Evolutionary conservation across 1,284 basidiomycete species (phyloP), one percentile per base, ranked within the genome.

Genomic region (Entoloma clypeatum): DNA sequence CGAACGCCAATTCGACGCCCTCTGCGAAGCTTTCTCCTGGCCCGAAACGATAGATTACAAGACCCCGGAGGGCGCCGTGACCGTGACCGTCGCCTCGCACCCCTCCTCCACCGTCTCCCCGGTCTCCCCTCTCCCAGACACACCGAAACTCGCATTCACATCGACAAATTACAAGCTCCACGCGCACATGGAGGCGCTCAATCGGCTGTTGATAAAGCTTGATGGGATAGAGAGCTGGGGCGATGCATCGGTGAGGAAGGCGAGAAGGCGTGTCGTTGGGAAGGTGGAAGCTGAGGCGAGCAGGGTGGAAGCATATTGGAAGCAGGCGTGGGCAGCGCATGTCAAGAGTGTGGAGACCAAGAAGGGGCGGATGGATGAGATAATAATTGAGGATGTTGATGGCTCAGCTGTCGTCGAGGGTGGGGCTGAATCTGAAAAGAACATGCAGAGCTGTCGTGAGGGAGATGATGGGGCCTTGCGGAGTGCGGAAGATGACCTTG

Each of bases 211-310:
- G 22, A 71, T 78, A 31, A 67, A 69, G 43, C 70, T 87, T 4
- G 86, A 90, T 51, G 76, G 70, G 0, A 72, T 88, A 4, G 75
- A 83, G 49, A 82, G 77, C 49, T 71, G 69, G 51, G 86, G 85
- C 0, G 71, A 80, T 47, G 57, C 63, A 37, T 61, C 60, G 2
- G 74, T 90, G 11, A 67, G 85, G 29, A 65, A 68, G n/a, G 65
- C 62, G 44, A 62, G 86, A 41, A 74, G 79, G 59, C 65, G 64
- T 7, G 67, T 84, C 3, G 84, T 87, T 29, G 65, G 62, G 44
- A 56, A 56, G 31, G 74, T 90, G n/a, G 86, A 88, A 62, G 49
- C 54, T 19, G 85, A 82, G 50, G 60, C 62, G n/a, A 54, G 44
- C 23, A 54, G 55, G 27, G 36, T 70, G 17, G 69, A 70, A 14